Percentiles rank a stretch among this genome's conserved stretches.
These are phyloP conservation scores for Hymenoscyphus repandus DNA, from an alignment of 2,329 filamentous ascomycete species.

Conservation along the genomic window DNA sequence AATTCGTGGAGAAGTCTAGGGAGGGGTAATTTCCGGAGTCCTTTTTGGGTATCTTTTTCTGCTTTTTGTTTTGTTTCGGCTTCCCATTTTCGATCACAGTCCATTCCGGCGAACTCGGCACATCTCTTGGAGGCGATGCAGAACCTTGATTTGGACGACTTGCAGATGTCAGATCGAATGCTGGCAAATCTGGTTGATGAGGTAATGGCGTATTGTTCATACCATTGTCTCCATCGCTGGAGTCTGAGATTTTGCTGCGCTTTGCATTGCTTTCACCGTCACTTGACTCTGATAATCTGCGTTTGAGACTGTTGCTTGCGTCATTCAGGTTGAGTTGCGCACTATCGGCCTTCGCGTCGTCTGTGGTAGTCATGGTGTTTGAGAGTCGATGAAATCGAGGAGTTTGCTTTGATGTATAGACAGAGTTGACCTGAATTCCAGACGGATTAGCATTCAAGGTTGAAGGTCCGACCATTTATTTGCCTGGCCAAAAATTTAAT, in stretches of 20 bases:
- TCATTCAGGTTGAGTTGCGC: neutral
- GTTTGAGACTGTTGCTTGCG: neutral
- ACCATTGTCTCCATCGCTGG: conserved; percentile 13
- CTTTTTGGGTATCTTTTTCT: conserved; percentile 48
- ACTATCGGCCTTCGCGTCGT: neutral
- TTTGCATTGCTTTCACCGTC: conserved; percentile 19
- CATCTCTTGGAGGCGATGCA: conserved; percentile 8
- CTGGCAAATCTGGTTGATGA: conserved; percentile 27
- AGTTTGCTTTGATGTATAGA: too few relatives aligned
- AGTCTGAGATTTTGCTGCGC: conserved; percentile 28
- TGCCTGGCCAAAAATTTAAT: conserved; percentile 1
- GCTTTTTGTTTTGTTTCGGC: conserved; percentile 51
- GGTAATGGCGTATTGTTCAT: conserved; percentile 22
- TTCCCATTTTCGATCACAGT: conserved; percentile 45
- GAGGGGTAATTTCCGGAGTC: conserved; percentile 53
- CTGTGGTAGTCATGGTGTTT: neutral
- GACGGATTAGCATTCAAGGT: neutral
- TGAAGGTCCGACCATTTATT: neutral
- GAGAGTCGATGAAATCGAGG: neutral
- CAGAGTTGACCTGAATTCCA: neutral
- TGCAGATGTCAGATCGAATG: conserved; percentile 30
- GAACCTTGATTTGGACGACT: conserved; percentile 17
- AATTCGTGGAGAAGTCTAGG: conserved; percentile 49
- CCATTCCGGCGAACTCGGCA: conserved; percentile 38
- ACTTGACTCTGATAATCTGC: conserved; percentile 31